Percentiles rank a stretch among this genome's conserved stretches.
Conservation (phyloP, 192 early-diverging fungal species). For the Jimgerdemannia lactiflua region DNA sequence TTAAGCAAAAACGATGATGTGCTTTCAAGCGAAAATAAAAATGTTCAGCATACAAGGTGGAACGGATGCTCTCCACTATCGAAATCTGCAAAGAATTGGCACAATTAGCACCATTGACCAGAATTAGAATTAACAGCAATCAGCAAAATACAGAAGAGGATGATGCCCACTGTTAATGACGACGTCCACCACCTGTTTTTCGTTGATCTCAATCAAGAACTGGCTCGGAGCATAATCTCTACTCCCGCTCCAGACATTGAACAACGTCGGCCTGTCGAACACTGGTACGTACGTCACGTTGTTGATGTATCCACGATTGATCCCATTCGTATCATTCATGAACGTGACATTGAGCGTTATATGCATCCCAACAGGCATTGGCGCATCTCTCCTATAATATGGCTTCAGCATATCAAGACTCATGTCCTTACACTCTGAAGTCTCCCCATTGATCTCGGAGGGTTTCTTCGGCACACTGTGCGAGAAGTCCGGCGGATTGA, state of each 20-base stretch:
- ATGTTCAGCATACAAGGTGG: background rate
- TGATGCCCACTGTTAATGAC: background rate
- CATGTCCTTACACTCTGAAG: slow-evolving; percentile 8
- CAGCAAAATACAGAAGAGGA: background rate
- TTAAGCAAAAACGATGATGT: background rate
- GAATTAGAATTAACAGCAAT: background rate
- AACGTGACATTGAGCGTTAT: slow-evolving; percentile 5
- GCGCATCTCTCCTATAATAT: slow-evolving; percentile 4
- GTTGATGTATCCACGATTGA: slow-evolving; percentile 9
- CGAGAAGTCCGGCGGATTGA: background rate
- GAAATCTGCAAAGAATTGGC: background rate
- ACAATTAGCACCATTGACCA: too few relatives aligned
- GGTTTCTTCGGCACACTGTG: slow-evolving; percentile 8
- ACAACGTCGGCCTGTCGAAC: slow-evolving; percentile 8
- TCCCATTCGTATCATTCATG: background rate
- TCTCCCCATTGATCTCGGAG: background rate
- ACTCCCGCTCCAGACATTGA: slow-evolving; percentile 5
- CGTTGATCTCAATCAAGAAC: background rate
- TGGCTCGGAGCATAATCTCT: background rate
- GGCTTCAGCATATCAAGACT: slow-evolving; percentile 1
- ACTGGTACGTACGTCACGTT: slow-evolving; percentile 13
- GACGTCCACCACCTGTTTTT: background rate
- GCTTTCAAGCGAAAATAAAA: background rate
- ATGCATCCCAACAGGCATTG: slow-evolving; percentile 3
- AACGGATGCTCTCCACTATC: slow-evolving; percentile 12